These are phyloP conservation scores for Plectosphaerella cucumerina DNA, from an alignment of 2,329 filamentous ascomycete genomes.

Conservation along the genomic window DNA sequence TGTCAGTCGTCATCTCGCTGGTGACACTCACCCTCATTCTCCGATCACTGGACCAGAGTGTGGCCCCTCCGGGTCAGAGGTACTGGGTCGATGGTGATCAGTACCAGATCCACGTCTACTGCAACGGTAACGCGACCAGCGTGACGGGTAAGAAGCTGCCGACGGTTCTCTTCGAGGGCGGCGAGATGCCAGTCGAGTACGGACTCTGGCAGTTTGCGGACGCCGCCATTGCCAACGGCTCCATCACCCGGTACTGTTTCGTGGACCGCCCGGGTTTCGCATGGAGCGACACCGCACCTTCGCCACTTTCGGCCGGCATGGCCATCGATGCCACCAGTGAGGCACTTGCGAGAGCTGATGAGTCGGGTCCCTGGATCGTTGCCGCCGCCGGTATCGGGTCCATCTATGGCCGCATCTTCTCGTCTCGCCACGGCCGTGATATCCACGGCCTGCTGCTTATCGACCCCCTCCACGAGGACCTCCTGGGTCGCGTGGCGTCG, in stretches of 20 bases:
- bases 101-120: conserved; percentile 84
- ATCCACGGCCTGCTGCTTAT: conserved; percentile 79
- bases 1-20: conserved; percentile 66
- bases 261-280: conserved; percentile 88
- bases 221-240: conserved; percentile 70
- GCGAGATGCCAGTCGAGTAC: conserved; percentile 73
- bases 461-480: conserved; percentile 85
- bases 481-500: conserved; percentile 63
- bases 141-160: conserved; percentile 54
- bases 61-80: conserved; percentile 68
- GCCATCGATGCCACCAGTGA: conserved; percentile 86
- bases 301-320: conserved; percentile 89
- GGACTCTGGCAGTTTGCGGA: conserved; percentile 78
- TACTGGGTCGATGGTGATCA: conserved; percentile 80
- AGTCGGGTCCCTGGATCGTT: conserved; percentile 84
- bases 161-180: conserved; percentile 82
- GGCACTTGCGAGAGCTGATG: conserved; percentile 73
- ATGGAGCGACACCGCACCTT: conserved; percentile 87
- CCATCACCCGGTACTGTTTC: conserved; percentile 88
- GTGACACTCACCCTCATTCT: conserved; percentile 78
- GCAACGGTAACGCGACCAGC: conserved; percentile 67
- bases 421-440: conserved; percentile 71
- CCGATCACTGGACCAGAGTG: conserved; percentile 71
- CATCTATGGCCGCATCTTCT: conserved; percentile 88
- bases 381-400: conserved; percentile 83